A percentile compares a stretch with the other conserved stretches of the same genome.
phyloP scores from a whole-genome alignment of 2,329 filamentous ascomycete species.

The Fusarium sarcochroum region DNA sequence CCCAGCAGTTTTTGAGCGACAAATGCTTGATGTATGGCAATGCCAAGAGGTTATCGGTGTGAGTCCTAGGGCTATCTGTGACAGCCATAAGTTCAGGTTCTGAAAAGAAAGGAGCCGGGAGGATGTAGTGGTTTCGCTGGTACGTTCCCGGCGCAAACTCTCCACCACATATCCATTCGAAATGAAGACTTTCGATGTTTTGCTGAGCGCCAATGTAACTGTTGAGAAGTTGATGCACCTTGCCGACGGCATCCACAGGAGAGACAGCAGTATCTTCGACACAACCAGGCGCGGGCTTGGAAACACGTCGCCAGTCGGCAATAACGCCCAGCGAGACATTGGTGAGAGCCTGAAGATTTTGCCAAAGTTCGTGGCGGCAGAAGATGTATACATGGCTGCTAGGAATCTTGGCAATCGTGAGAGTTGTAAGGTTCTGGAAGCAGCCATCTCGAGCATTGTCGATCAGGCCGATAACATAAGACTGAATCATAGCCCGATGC shows the following conservation, averaged over 20 bases:
- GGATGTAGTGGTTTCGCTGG: constrained; percentile 72
- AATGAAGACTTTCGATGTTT: constrained; percentile 70
- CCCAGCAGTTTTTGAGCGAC: constrained; percentile 78
- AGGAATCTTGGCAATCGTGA: constrained; percentile 76
- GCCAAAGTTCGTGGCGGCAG: constrained; percentile 72
- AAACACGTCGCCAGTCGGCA: constrained; percentile 75
- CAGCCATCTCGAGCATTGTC: constrained; percentile 65
- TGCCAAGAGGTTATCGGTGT: constrained; percentile 58
- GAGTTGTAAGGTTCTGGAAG: constrained; percentile 68
- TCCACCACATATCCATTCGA: constrained; percentile 78
- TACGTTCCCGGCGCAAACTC: constrained; percentile 74
- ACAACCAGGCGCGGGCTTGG: constrained; percentile 64
- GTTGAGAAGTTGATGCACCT: constrained; percentile 67
- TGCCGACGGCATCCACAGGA: constrained; percentile 65
- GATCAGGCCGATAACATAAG: constrained; percentile 74
- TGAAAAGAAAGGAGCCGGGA: constrained; percentile 71
- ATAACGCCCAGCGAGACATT: constrained; percentile 72
- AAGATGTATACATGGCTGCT: constrained; percentile 71
- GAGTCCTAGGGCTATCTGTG: constrained; percentile 50
- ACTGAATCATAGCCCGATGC: constrained; percentile 76
- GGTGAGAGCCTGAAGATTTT: constrained; percentile 66
- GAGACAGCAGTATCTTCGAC: constrained; percentile 63
- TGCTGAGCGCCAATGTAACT: constrained; percentile 62
- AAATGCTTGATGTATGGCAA: constrained; percentile 71
- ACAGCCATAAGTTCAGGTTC: constrained; percentile 50